Evolutionary conservation across 2,329 filamentous ascomycete species (phyloP), one percentile per base, ranked within the genome.

Genomic region (Dryadomyces quercivorus): DNA sequence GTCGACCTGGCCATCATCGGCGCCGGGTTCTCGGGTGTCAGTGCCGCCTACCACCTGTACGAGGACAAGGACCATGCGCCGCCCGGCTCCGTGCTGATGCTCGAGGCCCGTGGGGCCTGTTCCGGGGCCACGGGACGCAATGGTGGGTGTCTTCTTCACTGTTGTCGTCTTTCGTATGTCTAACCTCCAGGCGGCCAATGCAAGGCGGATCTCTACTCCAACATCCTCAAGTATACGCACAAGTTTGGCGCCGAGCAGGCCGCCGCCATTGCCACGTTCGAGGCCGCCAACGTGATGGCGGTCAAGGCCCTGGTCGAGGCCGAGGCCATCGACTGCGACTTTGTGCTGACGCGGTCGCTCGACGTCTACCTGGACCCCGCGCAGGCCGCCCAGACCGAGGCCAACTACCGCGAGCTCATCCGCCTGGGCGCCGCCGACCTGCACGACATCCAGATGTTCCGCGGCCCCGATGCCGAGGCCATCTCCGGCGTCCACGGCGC

Each of bases 21-120:
- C 26, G 86, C 80, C 62, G 86, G 86, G 15, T 86, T 90, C 60
- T 85, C 85, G 2, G 86, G 86, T n/a, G 71, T 81, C 1, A 85
- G 84, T 65, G 82, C 81, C 1, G 84, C 84, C 5, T 75, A 80
- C 59, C 81, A 80, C 63, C 70, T 88, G 53, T 76, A 69, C 62
- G 73, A 69, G 55, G 70, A 55, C 59, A 36, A 36, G 21, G 51
- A 26, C 3, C 36, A 46, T n/a, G 3, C 40, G 15, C 5, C 50
- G 26, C 50, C 50, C 3, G 15, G 16, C 40, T 56, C 53, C 20
- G 75, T 89, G 9, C 72, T 90, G 8, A 77, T 91, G 72, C 72
- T 92, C 6, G 87, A 92, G 69, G 86, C 86, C 18, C 74, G 87
- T 61, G 86, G 90, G 70, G 85, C 83, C 3, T 90, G 86, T 63